Evolutionary conservation across 2,329 filamentous ascomycete genomes (phyloP).

Genomic region (Clarireedia homoeocarpa): DNA sequence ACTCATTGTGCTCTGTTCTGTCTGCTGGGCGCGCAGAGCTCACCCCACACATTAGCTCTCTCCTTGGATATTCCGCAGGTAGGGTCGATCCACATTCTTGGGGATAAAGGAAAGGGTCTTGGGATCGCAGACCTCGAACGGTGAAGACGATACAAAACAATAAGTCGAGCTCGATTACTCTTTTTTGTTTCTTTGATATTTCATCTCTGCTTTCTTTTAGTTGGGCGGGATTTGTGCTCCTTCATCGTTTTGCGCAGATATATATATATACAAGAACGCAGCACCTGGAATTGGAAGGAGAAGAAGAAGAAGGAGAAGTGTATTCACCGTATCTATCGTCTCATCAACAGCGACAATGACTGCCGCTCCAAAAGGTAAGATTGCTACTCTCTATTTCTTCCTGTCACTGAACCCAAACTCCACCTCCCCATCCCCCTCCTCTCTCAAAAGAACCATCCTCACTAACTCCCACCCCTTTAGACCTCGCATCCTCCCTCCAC

Average conservation of each 20-base stretch:
- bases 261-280: too few species aligned
- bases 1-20: too few species aligned
- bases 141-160: too few species aligned
- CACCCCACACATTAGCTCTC: not conserved
- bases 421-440: not conserved
- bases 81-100: slow-evolving; percentile 8
- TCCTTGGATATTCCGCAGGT: slow-evolving; percentile 1
- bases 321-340: too few species aligned
- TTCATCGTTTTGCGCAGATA: too few species aligned
- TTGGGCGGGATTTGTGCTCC: too few species aligned
- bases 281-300: too few species aligned
- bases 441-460: not conserved
- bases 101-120: not conserved
- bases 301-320: too few species aligned
- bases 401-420: not conserved
- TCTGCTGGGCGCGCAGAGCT: not conserved
- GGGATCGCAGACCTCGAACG: too few species aligned
- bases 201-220: too few species aligned
- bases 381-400: not conserved
- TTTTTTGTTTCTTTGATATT: too few species aligned
- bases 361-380: slow-evolving; percentile 3
- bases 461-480: slow-evolving; percentile 10
- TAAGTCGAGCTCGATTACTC: too few species aligned
- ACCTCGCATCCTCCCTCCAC: slow-evolving; percentile 23
- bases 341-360: slow-evolving; percentile 3